Evolutionary conservation across 805 yeast species (phyloP).

Genomic region (Pichia scutulata): DNA sequence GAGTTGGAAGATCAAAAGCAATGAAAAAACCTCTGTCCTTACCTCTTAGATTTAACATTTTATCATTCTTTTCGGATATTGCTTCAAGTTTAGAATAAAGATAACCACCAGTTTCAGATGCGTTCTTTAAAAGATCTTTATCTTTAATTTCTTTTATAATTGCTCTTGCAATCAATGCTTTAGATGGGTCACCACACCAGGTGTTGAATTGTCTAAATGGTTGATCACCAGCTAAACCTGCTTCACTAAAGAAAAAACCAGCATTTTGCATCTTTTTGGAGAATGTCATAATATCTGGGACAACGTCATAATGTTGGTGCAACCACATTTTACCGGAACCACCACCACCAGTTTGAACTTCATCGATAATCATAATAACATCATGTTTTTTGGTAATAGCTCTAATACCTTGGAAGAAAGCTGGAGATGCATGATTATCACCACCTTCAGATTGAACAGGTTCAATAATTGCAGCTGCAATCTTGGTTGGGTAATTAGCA

Average conservation of each 20-base stretch:
- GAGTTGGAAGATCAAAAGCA: constrained; percentile 49
- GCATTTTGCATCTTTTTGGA: constrained; percentile 70
- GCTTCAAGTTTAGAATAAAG: constrained; percentile 36
- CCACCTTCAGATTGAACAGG: constrained; percentile 74
- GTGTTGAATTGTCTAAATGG: constrained; percentile 70
- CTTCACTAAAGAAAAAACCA: constrained; percentile 59
- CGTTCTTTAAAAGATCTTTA: constrained; percentile 40
- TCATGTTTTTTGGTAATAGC: constrained; percentile 50
- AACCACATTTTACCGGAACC: constrained; percentile 71
- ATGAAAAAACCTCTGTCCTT: constrained; percentile 56
- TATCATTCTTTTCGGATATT: constrained; percentile 31
- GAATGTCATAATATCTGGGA: constrained; percentile 63
- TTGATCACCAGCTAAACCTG: constrained; percentile 48
- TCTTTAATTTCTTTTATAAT: constrained; percentile 48
- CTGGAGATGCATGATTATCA: constrained; percentile 60
- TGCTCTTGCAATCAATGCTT: constrained; percentile 54
- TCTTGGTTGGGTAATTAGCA: constrained; percentile 32
- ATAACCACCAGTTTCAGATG: constrained; percentile 48
- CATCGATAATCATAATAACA: constrained; percentile 57
- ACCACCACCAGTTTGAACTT: constrained; percentile 71
- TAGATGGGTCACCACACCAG: constrained; percentile 73
- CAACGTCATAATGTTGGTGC: constrained; percentile 58
- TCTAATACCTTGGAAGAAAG: constrained; percentile 56
- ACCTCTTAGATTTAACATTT: constrained; percentile 49
- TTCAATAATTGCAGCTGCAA: constrained; percentile 49